Evolutionary conservation across 148 eudicot species (phyloP), one percentile per base, ranked within the genome.

Genomic region (Rhododendron vialii): DNA sequence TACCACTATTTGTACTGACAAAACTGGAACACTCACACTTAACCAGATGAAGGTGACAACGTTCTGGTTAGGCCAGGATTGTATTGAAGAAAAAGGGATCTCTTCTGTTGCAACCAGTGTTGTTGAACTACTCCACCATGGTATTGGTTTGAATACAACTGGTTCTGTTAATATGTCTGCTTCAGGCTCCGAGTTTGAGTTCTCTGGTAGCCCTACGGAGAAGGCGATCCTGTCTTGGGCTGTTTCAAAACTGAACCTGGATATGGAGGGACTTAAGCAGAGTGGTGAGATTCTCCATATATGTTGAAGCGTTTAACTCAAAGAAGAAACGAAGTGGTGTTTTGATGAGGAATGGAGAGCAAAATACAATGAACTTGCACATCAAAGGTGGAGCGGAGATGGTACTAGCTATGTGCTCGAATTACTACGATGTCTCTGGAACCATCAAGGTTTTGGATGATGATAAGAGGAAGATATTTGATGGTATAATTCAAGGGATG

Each of bases 201-300:
- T 61, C 67, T 20, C 84, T 17, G 84, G 80, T 8, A 80, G 67
- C 28, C 71, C 45, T 24, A 87, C 80, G 0, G 86, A 84, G 3
- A 80, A 80, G 43, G 81, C 88, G 51, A 78, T 86, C 12, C 15
- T 50, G 36, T 12, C 35, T 3, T 88, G 90, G 88, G 90, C 80
- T 59, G 83, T 83, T 20, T 20, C 24, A 41, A 47, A 87, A 33
- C 67, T 78, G 41, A 76, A 57, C 5, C 26, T 87, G 88, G 83
- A 87, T 69, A 47, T 80, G 11, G 86, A 84, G 10, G 55, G 10
- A 22, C 67, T 87, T 9, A 84, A 67, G 73, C 57, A 59, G 18
- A 67, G 59, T 36, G 84, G 20, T 84, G 35, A 71, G 5, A n/a
- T 87, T 84, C 80, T 78, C 7, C 36, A 78, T n/a, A n/a, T n/a